Base-by-base conservation (phyloP, 2,329 filamentous ascomycete genomes). In the Alternaria alternata region DNA sequence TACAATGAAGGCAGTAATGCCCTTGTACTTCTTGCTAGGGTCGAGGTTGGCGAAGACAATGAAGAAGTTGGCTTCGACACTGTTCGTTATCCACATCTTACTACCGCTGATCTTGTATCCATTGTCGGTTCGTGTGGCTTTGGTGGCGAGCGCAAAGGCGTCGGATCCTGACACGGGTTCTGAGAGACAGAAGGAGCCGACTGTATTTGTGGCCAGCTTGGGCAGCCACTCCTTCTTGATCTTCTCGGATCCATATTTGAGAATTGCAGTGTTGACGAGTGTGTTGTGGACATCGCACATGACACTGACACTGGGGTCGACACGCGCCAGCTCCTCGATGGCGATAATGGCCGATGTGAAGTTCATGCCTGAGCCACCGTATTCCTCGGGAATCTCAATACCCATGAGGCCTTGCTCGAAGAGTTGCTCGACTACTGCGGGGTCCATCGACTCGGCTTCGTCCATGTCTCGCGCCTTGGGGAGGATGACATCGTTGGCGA, bases 41-140 rank as follows among this genome's bases (percentile, higher is more conserved):
- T 97, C 90, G 39, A 99, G 84, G 81, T 97, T 99, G 75, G 95
- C 95, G 76, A 99, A 99, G 59, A 99, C 95, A 75, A 99, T 94
- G 83, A 97, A 99, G 83, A 98, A 90, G 61, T 89, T 89, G 20
- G 95, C 91, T 82, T 99, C 95, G 83, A 94, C 89, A 51, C 91
- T 91, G 85, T 99, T 99, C 65, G 95, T 99, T 81, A 99, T 99
- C 95, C 95, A 99, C 95, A 99, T 99, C 87, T 99, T 99, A 80
- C 88, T 89, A 51, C 95, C 95, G 62, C 88, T 91, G 80, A 99
- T 91, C 81, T 86, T 89, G 84, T 94, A 99, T 34, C 94, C 93
- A 66, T 89, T 86, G 22, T 88, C 85, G 0, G 92, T 95, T 84
- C 94, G 92, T 59, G 88, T 89, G 43, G 95, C 95, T 79, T 92